These are phyloP conservation scores for Isabelozyma rhagii DNA, from an alignment of 805 yeast species.

Conservation along the genomic window DNA sequence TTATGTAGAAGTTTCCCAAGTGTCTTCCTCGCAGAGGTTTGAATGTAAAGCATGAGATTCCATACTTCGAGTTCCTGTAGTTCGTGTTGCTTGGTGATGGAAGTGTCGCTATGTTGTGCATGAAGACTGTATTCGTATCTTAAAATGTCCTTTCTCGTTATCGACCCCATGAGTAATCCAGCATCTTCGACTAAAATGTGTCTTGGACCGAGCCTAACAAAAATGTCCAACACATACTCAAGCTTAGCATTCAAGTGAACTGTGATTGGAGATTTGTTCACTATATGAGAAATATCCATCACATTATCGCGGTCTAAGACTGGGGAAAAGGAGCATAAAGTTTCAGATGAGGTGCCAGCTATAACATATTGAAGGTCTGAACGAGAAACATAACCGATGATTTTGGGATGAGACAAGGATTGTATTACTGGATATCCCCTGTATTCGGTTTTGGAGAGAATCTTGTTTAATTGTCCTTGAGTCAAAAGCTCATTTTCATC, in stretches of 20 bases:
- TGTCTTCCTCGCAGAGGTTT: constrained; percentile 15
- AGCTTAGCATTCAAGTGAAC: constrained; percentile 54
- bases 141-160: constrained; percentile 82
- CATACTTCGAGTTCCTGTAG: constrained; percentile 33
- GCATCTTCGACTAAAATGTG: constrained; percentile 62
- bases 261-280: constrained; percentile 60
- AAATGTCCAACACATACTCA: constrained; percentile 62
- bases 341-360: constrained; percentile 3
- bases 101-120: constrained; percentile 11
- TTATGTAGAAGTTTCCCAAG: constrained; percentile 28
- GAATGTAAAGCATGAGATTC: constrained; percentile 24
- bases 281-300: constrained; percentile 17
- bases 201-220: constrained; percentile 77
- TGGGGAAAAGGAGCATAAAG: not conserved
- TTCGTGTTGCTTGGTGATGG: constrained; percentile 11
- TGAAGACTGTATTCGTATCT: constrained; percentile 51
- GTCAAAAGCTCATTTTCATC: constrained; percentile 24
- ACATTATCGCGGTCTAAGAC: constrained; percentile 13
- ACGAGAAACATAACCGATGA: constrained; percentile 46
- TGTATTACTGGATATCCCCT: constrained; percentile 56
- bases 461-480: constrained; percentile 26
- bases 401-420: constrained; percentile 31
- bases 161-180: constrained; percentile 66
- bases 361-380: constrained; percentile 34
- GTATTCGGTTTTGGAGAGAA: constrained; percentile 31